phyloP scores from a whole-genome alignment of 306 rosid genomes.

The Fragaria ananassa region DNA sequence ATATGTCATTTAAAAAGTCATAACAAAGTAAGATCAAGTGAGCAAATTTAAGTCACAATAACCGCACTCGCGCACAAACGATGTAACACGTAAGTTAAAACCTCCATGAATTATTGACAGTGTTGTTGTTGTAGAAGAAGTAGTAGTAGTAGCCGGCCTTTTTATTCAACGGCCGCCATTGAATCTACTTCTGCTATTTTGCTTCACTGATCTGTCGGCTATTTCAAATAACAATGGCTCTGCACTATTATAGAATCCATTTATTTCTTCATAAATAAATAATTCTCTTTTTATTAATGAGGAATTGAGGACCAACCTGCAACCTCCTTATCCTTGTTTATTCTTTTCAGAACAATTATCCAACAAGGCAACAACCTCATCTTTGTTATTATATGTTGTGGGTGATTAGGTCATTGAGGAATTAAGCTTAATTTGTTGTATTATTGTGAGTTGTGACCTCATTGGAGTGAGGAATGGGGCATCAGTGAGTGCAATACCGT shows the following conservation, averaged over 20 bases:
- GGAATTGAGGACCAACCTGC: not conserved
- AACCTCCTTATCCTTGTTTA: not conserved
- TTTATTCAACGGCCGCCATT: not conserved
- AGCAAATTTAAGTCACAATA: no score
- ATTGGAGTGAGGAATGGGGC: not conserved
- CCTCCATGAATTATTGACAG: not conserved
- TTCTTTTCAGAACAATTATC: not conserved
- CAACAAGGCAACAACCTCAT: not conserved
- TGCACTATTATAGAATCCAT: not conserved
- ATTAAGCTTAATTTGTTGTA: not conserved
- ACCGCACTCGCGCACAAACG: not conserved
- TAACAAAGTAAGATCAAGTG: no score
- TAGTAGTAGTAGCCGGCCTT: conserved; percentile 14
- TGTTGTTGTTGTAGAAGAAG: not conserved
- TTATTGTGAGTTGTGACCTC: not conserved
- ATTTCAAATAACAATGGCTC: not conserved
- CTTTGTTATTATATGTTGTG: not conserved
- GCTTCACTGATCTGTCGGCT: no score
- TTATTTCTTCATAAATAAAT: not conserved
- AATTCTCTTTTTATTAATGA: not conserved
- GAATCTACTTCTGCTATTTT: not conserved
- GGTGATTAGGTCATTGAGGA: not conserved
- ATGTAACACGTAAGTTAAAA: not conserved
- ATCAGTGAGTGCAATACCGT: not conserved
- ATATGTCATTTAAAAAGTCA: no score